A percentile compares a stretch with the other conserved stretches of the same genome.
phyloP scores from a whole-genome alignment of 352 stramenopile genomes.

The Globisporangium viniferum region DNA sequence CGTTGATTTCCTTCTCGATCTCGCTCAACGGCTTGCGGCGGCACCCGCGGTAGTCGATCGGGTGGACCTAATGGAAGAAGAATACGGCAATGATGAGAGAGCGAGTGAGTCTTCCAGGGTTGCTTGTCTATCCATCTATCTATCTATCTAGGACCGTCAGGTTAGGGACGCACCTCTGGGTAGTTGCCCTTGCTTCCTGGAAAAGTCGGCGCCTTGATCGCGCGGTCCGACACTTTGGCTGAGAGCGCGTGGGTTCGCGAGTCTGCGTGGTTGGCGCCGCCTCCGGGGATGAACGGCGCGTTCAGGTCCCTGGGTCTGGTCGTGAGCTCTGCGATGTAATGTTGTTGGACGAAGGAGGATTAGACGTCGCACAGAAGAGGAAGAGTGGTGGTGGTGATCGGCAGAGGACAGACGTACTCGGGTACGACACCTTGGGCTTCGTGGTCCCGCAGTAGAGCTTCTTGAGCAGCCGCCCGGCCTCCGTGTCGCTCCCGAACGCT shows the following conservation, averaged over 20 bases:
- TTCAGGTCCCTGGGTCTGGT: slow-evolving; percentile 33
- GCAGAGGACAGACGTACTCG: slow-evolving; percentile 36
- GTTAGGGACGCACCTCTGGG: slow-evolving; percentile 27
- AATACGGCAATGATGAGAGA: background rate
- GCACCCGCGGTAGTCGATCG: slow-evolving; percentile 51
- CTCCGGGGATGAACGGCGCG: slow-evolving; percentile 64
- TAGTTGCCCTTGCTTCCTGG: slow-evolving; percentile 19
- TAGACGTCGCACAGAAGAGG: background rate
- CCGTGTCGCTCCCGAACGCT: slow-evolving; percentile 70
- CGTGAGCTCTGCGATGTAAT: slow-evolving; percentile 39
- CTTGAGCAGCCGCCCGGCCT: slow-evolving; percentile 69
- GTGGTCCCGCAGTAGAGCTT: slow-evolving; percentile 63
- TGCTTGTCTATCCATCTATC: background rate
- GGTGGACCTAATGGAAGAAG: slow-evolving; percentile 31
- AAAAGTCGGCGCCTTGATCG: slow-evolving; percentile 49
- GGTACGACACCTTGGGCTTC: slow-evolving; percentile 74
- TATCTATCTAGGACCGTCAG: no score
- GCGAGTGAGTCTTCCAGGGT: background rate
- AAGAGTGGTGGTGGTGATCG: background rate
- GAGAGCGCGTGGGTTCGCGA: slow-evolving; percentile 48
- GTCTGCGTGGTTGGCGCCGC: slow-evolving; percentile 30
- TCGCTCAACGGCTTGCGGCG: slow-evolving; percentile 60
- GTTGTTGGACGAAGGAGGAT: background rate
- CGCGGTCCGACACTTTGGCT: slow-evolving; percentile 56
- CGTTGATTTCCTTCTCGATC: slow-evolving; percentile 76